Conservation (phyloP, 192 early-diverging fungal genomes). For the Paraglomus brasilianum region DNA sequence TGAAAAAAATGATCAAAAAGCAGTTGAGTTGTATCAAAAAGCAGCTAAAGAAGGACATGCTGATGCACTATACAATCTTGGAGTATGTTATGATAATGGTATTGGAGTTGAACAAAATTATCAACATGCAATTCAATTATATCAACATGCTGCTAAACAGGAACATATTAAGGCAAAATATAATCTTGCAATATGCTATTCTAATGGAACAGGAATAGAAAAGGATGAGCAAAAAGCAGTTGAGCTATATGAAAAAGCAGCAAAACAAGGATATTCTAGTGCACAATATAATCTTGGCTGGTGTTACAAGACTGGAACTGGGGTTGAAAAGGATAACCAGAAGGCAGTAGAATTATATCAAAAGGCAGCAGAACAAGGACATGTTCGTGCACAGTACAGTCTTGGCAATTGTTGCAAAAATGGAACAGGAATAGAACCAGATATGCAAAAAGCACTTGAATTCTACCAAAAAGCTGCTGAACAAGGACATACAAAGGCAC, state of each 20-base stretch:
- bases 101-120: constrained; percentile 48
- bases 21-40: constrained; percentile 54
- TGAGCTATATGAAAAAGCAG: constrained; percentile 63
- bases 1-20: constrained; percentile 43
- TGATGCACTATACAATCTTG: constrained; percentile 56
- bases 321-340: constrained; percentile 51
- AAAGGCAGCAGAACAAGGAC: constrained; percentile 66
- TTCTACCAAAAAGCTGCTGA: constrained; percentile 58
- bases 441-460: constrained; percentile 48
- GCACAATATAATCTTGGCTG: constrained; percentile 82
- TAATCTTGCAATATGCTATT: constrained; percentile 58
- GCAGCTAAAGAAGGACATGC: constrained; percentile 61
- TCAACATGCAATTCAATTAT: constrained; percentile 55
- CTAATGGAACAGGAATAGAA: constrained; percentile 54
- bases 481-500: constrained; percentile 58
- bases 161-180: constrained; percentile 59
- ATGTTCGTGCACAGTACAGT: constrained; percentile 53
- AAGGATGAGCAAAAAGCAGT: constrained; percentile 49
- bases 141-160: constrained; percentile 55
- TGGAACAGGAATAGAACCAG: constrained; percentile 64
- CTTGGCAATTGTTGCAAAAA: constrained; percentile 66
- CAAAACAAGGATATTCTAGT: constrained; percentile 67
- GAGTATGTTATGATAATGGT: constrained; percentile 52
- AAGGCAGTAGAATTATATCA: constrained; percentile 66
- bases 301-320: constrained; percentile 78